phyloP scores from a whole-genome alignment of 2,329 filamentous ascomycete genomes.

The Plectosphaerella plurivora region DNA sequence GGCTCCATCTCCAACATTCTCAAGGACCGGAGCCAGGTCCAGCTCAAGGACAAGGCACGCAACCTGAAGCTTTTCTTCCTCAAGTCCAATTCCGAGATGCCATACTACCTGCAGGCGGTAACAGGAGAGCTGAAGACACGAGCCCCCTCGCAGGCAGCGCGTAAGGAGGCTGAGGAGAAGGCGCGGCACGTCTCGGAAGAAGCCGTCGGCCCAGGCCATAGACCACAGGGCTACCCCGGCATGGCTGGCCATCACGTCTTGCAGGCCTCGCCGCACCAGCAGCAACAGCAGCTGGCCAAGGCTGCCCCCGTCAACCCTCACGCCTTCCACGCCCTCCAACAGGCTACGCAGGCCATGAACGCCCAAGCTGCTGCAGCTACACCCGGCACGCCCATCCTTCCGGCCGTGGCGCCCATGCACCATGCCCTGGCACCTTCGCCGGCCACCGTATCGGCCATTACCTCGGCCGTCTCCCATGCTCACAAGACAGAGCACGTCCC shows the following conservation, averaged over 20 bases:
- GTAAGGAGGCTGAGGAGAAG: conserved; percentile 63
- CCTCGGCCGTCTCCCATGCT: background rate
- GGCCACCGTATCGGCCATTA: conserved; percentile 2
- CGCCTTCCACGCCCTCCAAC: conserved; percentile 1
- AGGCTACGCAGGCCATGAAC: background rate
- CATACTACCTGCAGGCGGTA: conserved; percentile 80
- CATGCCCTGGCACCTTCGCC: conserved; percentile 13
- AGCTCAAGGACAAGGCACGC: conserved; percentile 86
- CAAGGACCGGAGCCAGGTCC: conserved; percentile 85
- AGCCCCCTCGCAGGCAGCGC: conserved; percentile 68
- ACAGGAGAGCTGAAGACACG: conserved; percentile 86
- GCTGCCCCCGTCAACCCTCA: background rate
- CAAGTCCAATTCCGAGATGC: conserved; percentile 87
- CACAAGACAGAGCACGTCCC: background rate
- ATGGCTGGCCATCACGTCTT: conserved; percentile 41
- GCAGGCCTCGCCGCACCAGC: conserved; percentile 32
- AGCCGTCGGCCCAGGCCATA: conserved; percentile 38
- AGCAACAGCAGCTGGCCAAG: conserved; percentile 10
- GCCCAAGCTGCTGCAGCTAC: conserved; percentile 10
- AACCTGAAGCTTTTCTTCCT: conserved; percentile 90
- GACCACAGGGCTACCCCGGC: conserved; percentile 53
- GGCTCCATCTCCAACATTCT: conserved; percentile 78
- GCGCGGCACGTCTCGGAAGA: conserved; percentile 55
- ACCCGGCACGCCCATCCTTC: conserved; percentile 24
- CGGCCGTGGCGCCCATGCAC: conserved; percentile 22